A percentile compares a stretch with the other conserved stretches of the same genome.
phyloP scores from a whole-genome alignment of 116 monocot genomes.

The Trichopus zeylanicus region DNA sequence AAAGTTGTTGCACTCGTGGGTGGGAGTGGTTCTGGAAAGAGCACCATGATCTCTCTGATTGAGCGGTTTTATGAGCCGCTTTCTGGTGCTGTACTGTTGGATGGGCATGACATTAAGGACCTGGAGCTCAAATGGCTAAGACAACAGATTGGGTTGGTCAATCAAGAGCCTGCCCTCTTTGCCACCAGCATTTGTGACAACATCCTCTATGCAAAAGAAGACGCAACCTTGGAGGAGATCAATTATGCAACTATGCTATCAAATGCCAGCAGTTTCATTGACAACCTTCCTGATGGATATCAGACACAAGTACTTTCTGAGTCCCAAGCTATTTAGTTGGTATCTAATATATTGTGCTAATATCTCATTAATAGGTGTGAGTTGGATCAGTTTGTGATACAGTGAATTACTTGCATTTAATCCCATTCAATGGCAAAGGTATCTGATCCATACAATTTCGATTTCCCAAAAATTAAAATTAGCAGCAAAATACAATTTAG shows the following conservation, averaged over 20 bases:
- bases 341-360: no score
- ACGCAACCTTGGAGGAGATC: background rate
- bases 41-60: conserved; percentile 24
- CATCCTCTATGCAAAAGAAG: background rate
- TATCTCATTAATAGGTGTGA: no score
- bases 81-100: background rate
- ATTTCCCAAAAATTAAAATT: no score
- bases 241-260: background rate
- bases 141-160: background rate
- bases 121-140: background rate
- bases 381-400: no score
- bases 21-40: conserved; percentile 32
- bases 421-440: no score
- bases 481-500: no score
- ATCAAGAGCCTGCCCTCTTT: background rate
- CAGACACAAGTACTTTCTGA: background rate
- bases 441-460: no score
- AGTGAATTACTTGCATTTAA: no score
- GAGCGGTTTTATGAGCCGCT: conserved; percentile 8
- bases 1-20: conserved; percentile 37
- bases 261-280: background rate
- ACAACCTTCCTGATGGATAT: background rate
- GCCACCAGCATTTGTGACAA: background rate
- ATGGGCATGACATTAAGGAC: background rate
- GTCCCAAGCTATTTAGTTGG: no score